Percentiles rank a stretch among this genome's conserved stretches.
Conservation (phyloP, 1,284 basidiomycete genomes). For the Termitomyces sp. region DNA sequence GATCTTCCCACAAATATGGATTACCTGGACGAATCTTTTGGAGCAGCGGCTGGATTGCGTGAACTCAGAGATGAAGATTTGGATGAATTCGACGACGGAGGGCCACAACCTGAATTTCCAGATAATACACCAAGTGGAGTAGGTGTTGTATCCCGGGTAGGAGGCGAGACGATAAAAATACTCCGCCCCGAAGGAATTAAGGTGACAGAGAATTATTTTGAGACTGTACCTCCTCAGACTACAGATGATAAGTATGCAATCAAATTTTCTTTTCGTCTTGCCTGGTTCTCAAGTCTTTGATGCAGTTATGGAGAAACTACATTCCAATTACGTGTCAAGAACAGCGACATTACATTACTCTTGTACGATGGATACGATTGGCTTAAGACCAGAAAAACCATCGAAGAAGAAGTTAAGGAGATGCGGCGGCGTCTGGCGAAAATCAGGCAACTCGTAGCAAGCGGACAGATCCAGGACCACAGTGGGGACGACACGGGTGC, state of each 20-base stretch:
- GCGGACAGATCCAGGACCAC: slow-evolving; percentile 84
- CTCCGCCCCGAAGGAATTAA: slow-evolving; percentile 54
- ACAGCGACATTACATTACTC: slow-evolving; percentile 61
- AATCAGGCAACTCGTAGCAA: slow-evolving; percentile 92
- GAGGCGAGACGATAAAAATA: slow-evolving; percentile 84
- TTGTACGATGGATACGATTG: slow-evolving; percentile 96
- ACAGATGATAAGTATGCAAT: slow-evolving; percentile 41
- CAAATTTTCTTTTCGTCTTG: slow-evolving; percentile 3
- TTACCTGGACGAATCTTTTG: slow-evolving; percentile 82
- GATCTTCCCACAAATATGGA: slow-evolving; percentile 87
- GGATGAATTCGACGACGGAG: slow-evolving; percentile 54
- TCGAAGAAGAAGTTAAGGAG: slow-evolving; percentile 85
- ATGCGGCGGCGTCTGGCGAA: slow-evolving; percentile 85
- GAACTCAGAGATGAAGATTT: slow-evolving; percentile 68
- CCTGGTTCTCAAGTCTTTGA: neutral
- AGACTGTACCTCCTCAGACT: slow-evolving; percentile 55
- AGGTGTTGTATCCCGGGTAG: slow-evolving; percentile 58
- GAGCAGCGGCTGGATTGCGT: slow-evolving; percentile 68
- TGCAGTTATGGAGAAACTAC: slow-evolving; percentile 44
- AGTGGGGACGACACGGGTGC: slow-evolving; percentile 74
- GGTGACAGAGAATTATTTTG: slow-evolving; percentile 70
- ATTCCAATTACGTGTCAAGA: slow-evolving; percentile 50
- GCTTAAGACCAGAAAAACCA: slow-evolving; percentile 76
- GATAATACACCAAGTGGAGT: slow-evolving; percentile 24
- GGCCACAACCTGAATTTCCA: slow-evolving; percentile 24